Percentiles rank a stretch among this genome's conserved stretches.
phyloP scores from a whole-genome alignment of 257 asterid species.

The Dorcoceras hygrometricum region DNA sequence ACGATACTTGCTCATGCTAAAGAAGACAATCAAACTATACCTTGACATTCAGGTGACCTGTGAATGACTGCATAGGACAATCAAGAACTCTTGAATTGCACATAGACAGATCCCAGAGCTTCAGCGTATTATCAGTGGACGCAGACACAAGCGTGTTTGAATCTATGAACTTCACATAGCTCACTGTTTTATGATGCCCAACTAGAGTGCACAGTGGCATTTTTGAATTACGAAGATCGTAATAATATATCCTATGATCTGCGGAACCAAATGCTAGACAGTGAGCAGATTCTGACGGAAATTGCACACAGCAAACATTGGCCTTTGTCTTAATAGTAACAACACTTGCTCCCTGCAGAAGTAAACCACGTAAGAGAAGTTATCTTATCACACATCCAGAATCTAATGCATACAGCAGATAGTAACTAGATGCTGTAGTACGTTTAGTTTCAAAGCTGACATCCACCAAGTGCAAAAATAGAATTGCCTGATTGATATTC shows the following conservation, averaged over 20 bases:
- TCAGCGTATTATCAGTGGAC: constrained; percentile 86
- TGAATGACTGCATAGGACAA: constrained; percentile 83
- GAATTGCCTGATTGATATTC: constrained; percentile 99
- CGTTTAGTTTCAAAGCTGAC: constrained; percentile 95
- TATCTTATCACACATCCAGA: constrained; percentile 46
- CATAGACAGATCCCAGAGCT: constrained; percentile 96
- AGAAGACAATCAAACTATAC: constrained; percentile 34
- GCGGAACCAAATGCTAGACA: constrained; percentile 97
- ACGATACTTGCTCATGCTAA: not conserved
- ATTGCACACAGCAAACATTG: constrained; percentile 95
- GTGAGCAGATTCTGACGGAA: constrained; percentile 73
- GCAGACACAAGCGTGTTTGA: constrained; percentile 89
- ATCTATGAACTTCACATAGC: constrained; percentile 90
- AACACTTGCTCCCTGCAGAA: constrained; percentile 87
- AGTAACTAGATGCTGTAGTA: constrained; percentile 60
- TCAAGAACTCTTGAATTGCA: constrained; percentile 77
- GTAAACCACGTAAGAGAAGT: constrained; percentile 62
- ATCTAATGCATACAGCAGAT: constrained; percentile 38
- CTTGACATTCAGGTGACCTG: constrained; percentile 92
- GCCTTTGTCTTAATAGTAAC: constrained; percentile 92
- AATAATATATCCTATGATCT: constrained; percentile 87
- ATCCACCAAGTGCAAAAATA: constrained; percentile 92
- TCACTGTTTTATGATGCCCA: constrained; percentile 94
- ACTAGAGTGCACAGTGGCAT: constrained; percentile 86
- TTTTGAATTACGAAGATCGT: constrained; percentile 83